Evolutionary conservation across 2,329 filamentous ascomycete species (phyloP).

Genomic region (Colletotrichum camelliae): DNA sequence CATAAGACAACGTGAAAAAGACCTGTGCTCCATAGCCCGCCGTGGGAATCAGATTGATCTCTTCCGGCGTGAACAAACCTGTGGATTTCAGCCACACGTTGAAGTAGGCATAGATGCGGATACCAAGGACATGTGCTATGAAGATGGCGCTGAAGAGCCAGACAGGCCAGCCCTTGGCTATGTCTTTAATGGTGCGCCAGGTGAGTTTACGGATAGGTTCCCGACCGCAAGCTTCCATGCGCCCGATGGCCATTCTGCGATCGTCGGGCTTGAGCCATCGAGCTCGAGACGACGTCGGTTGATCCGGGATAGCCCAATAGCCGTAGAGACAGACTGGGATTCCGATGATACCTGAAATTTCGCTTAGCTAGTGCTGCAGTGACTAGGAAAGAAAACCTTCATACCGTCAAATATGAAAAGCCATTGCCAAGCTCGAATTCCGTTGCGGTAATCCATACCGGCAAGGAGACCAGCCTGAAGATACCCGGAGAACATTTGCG

Average conservation of each 20-base stretch:
- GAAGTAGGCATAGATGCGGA: conserved; percentile 41
- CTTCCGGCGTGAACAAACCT: conserved; percentile 23
- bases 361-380: neutral
- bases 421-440: conserved; percentile 49
- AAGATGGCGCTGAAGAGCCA: conserved; percentile 39
- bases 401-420: conserved; percentile 50
- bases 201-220: conserved; percentile 35
- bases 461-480: conserved; percentile 46
- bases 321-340: conserved; percentile 36
- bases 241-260: conserved; percentile 29
- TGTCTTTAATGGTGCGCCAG: conserved; percentile 29
- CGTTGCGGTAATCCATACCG: conserved; percentile 40
- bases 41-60: conserved; percentile 26
- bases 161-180: conserved; percentile 33
- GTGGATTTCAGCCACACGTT: conserved; percentile 37
- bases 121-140: conserved; percentile 37
- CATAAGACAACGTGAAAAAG: conserved; percentile 57
- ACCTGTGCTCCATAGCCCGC: conserved; percentile 36
- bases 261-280: conserved; percentile 33
- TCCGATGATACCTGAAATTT: conserved; percentile 27
- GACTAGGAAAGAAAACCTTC: neutral
- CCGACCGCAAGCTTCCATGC: conserved; percentile 35
- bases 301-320: conserved; percentile 37
- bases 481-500: conserved; percentile 49
- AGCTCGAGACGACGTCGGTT: conserved; percentile 31